Conservation (phyloP, 345 rosid genomes). For the Eucalyptus sp. region DNA sequence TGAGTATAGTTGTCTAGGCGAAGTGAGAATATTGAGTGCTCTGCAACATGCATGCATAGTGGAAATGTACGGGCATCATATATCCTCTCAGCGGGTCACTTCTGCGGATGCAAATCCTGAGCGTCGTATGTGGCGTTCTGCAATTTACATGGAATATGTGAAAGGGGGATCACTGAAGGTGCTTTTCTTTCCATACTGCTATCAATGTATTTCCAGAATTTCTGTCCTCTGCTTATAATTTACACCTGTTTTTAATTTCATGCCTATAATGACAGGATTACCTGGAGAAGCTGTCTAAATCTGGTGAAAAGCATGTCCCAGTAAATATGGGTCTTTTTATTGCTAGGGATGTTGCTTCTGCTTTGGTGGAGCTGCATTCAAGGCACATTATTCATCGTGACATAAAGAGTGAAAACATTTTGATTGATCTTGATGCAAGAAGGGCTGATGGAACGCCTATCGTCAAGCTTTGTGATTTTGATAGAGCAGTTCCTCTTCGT, state of each 20-base stretch:
- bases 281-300: constrained; percentile 50
- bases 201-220: not conserved
- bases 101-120: constrained; percentile 44
- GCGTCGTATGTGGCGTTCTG: constrained; percentile 46
- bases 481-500: constrained; percentile 82
- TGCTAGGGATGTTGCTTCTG: constrained; percentile 71
- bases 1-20: constrained; percentile 80
- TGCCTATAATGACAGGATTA: constrained; percentile 33
- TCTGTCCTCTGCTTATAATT: not conserved
- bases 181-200: not conserved
- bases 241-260: not conserved
- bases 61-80: constrained; percentile 79
- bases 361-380: constrained; percentile 70
- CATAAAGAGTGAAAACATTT: constrained; percentile 83
- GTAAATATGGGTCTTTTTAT: constrained; percentile 51
- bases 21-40: constrained; percentile 73
- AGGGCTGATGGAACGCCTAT: constrained; percentile 43
- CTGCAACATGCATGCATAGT: constrained; percentile 79
- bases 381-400: constrained; percentile 93
- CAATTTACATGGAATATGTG: constrained; percentile 74
- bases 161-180: constrained; percentile 90
- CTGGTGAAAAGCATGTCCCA: constrained; percentile 56
- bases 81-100: constrained; percentile 60
- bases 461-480: constrained; percentile 94
- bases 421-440: constrained; percentile 63